Conservation (phyloP, 2,329 filamentous ascomycete genomes). For the Ophiognomonia clavigignenti-juglandacearum region DNA sequence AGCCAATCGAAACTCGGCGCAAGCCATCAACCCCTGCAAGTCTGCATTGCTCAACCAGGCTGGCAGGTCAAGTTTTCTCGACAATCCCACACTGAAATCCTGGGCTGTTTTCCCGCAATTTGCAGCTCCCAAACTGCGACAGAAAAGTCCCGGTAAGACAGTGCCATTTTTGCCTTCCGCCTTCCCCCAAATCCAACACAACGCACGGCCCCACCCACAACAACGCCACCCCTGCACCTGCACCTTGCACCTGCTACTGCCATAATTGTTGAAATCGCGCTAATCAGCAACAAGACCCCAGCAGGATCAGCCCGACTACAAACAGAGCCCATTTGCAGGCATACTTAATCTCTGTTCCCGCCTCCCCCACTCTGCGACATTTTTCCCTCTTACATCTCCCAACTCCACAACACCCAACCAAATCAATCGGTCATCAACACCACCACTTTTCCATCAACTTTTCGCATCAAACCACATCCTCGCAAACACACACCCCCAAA, state of each 20-base stretch:
- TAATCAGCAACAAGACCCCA: background rate
- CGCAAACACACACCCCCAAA: conserved; percentile 22
- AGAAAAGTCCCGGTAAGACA: background rate
- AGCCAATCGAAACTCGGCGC: background rate
- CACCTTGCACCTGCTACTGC: conserved; percentile 13
- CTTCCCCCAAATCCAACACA: background rate
- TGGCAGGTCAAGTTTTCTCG: too few relatives aligned
- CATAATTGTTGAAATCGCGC: background rate
- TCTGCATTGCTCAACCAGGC: too few relatives aligned
- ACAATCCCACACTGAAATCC: background rate
- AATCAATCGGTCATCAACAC: conserved; percentile 21
- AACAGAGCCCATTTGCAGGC: conserved; percentile 20
- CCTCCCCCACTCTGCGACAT: conserved; percentile 37
- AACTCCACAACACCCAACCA: conserved; percentile 23
- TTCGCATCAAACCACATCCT: conserved; percentile 20
- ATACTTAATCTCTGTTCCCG: conserved; percentile 30
- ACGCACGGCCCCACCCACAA: conserved; percentile 15
- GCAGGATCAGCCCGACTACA: conserved; percentile 29
- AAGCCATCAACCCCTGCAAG: background rate
- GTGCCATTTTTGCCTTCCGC: conserved; percentile 14
- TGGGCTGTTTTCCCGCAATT: background rate
- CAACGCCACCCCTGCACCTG: conserved; percentile 19
- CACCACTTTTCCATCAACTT: conserved; percentile 24
- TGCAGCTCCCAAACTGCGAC: background rate
- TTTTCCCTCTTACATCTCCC: conserved; percentile 25